phyloP scores from a whole-genome alignment of 352 stramenopile genomes.

The Phytophthora rubi region DNA sequence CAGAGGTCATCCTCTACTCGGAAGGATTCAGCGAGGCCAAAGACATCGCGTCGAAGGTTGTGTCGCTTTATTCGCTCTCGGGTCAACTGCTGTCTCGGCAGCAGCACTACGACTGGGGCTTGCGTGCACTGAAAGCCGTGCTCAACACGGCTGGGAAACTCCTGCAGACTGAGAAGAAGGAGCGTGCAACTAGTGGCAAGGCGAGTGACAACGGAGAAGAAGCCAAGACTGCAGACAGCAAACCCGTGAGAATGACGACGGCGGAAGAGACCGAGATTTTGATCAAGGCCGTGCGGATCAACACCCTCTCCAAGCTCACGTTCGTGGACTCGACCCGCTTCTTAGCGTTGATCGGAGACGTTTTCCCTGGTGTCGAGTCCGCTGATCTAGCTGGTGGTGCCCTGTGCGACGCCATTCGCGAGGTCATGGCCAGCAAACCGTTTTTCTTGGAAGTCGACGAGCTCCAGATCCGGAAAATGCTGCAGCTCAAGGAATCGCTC shows the following conservation, averaged over 20 bases:
- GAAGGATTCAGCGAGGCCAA: slow-evolving; percentile 93
- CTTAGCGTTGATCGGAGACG: slow-evolving; percentile 91
- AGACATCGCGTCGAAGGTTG: slow-evolving; percentile 91
- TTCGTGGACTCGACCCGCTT: slow-evolving; percentile 92
- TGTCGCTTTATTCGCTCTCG: slow-evolving; percentile 91
- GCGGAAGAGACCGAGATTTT: slow-evolving; percentile 91
- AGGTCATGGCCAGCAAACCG: slow-evolving; percentile 91
- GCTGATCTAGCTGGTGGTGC: slow-evolving; percentile 84
- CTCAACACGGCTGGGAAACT: slow-evolving; percentile 95
- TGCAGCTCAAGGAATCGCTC: slow-evolving; percentile 95
- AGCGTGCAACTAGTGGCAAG: slow-evolving; percentile 37
- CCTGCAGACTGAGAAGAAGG: slow-evolving; percentile 83
- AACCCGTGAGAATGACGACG: slow-evolving; percentile 52
- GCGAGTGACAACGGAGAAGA: slow-evolving; percentile 21
- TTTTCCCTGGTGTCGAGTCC: slow-evolving; percentile 92
- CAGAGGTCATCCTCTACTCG: slow-evolving; percentile 92
- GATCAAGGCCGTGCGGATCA: slow-evolving; percentile 96
- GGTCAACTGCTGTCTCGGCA: slow-evolving; percentile 88
- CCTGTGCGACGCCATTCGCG: slow-evolving; percentile 84
- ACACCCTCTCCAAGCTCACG: slow-evolving; percentile 96
- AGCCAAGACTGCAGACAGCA: slow-evolving; percentile 25
- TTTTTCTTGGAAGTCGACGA: slow-evolving; percentile 91
- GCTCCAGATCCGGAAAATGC: slow-evolving; percentile 94
- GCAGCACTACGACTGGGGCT: slow-evolving; percentile 95
- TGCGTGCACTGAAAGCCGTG: slow-evolving; percentile 94